phyloP scores from a whole-genome alignment of 176 grass and related monocot genomes.

The Zea mays region Zm-B73-REFERENCE-NAM-5.0 NC_050101.1:141930001-141930500 shows the following conservation, averaged over 20 bases:
- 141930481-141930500: conserved; percentile 1
- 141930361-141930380: background rate
- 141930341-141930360: conserved; percentile 2
- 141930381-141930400: background rate
- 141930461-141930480: background rate
- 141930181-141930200: background rate
- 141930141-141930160: background rate
- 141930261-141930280: background rate
- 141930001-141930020: no score
- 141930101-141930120: background rate
- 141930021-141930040: no score
- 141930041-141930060: no score
- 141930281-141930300: no score
- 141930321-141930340: background rate
- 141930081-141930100: background rate
- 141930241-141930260: background rate
- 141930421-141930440: background rate
- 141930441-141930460: background rate
- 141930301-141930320: background rate
- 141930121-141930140: background rate
- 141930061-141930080: background rate
- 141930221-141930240: conserved; percentile 7
- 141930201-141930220: background rate
- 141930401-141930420: background rate
- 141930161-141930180: background rate